phyloP scores from a whole-genome alignment of 352 stramenopile genomes.

The Lagenidium sp. region DNA sequence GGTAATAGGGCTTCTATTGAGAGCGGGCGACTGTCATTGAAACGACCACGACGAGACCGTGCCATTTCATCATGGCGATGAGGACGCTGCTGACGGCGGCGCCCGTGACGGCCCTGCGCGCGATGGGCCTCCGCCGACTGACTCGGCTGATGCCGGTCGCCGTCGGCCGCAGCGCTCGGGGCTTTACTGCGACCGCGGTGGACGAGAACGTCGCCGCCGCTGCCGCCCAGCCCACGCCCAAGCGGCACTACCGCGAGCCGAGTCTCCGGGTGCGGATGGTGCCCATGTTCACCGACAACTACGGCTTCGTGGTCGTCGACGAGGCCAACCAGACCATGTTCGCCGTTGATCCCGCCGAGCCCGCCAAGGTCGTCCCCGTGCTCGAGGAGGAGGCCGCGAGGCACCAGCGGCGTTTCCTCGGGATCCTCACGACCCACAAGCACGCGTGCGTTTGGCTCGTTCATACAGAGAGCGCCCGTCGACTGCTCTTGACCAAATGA shows the following conservation, averaged over 20 bases:
- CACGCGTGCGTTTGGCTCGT: conserved; percentile 85
- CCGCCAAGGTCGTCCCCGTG: conserved; percentile 47
- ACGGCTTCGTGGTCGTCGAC: conserved; percentile 76
- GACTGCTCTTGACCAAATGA: no score
- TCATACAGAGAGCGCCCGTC: no score
- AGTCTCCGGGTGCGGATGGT: conserved; percentile 78
- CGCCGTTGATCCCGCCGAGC: conserved; percentile 62
- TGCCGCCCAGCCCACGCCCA: conserved; percentile 16
- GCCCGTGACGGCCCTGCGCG: conserved; percentile 1
- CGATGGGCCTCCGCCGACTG: not conserved
- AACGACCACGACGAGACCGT: no score
- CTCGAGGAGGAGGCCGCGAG: conserved; percentile 58
- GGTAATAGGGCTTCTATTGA: no score
- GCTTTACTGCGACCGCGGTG: no score
- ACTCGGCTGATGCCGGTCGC: no score
- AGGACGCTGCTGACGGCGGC: not conserved
- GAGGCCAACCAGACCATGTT: conserved; percentile 82
- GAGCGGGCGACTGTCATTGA: no score
- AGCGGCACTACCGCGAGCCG: conserved; percentile 59
- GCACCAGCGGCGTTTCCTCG: conserved; percentile 63
- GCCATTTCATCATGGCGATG: no score
- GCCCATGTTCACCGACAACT: conserved; percentile 80
- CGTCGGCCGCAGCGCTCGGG: no score
- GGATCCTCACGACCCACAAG: conserved; percentile 91
- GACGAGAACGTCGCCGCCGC: not conserved